Conservation (phyloP, 345 rosid species). For the Brassica napus region DNA sequence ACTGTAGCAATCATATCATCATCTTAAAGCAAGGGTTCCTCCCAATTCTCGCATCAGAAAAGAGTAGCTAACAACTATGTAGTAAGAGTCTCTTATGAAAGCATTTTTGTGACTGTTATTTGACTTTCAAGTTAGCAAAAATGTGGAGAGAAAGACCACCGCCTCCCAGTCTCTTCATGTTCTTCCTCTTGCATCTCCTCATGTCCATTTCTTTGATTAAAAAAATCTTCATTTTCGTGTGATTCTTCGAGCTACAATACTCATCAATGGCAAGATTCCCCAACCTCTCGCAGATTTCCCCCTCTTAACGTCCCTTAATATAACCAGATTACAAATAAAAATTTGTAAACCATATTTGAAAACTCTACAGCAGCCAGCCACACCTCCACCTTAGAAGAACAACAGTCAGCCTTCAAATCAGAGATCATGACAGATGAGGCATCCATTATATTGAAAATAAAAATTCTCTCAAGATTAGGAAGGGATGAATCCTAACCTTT, state of each 20-base stretch:
- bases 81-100: conserved; percentile 35
- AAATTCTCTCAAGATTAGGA: no score
- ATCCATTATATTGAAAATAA: neutral
- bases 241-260: neutral
- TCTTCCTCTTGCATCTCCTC: conserved; percentile 48
- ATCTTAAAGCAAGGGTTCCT: neutral
- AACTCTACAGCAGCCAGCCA: neutral
- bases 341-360: neutral
- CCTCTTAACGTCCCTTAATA: neutral
- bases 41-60: neutral
- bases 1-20: neutral
- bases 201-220: neutral
- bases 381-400: neutral
- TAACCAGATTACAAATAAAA: neutral
- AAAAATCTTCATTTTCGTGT: neutral
- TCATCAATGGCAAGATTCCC: neutral
- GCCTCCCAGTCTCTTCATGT: conserved; percentile 75
- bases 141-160: conserved; percentile 81
- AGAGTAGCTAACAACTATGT: no score
- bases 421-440: neutral
- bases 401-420: neutral
- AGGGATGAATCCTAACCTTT: no score
- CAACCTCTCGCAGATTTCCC: neutral
- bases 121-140: conserved; percentile 66
- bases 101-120: conserved; percentile 51